Evolutionary conservation across 345 rosid genomes (phyloP).

Genomic region (Lepidium sativum): DNA sequence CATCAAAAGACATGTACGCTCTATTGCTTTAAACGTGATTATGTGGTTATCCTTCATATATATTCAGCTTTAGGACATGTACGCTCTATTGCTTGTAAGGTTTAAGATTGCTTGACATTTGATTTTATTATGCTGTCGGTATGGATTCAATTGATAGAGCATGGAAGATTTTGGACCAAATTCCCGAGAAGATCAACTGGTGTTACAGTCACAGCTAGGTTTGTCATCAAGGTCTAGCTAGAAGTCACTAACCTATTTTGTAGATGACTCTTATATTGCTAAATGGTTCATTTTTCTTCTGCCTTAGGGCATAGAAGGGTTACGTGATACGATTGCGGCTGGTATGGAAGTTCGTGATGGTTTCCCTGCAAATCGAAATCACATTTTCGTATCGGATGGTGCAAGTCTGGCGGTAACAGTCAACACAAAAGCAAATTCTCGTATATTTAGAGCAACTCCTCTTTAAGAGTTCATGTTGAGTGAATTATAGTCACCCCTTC

Average conservation of each 20-base stretch:
- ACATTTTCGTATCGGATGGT: slow-evolving; percentile 93
- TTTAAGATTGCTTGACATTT: too few species aligned
- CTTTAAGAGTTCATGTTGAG: neutral
- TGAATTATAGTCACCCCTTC: neutral
- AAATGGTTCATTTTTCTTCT: neutral
- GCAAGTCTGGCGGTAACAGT: slow-evolving; percentile 78
- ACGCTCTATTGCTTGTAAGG: neutral
- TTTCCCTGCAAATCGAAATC: slow-evolving; percentile 71
- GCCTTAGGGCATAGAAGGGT: slow-evolving; percentile 69
- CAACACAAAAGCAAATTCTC: neutral
- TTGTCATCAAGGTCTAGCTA: neutral
- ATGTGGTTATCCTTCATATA: neutral
- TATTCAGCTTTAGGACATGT: neutral
- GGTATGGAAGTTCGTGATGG: slow-evolving; percentile 94
- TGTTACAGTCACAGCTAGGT: slow-evolving; percentile 98
- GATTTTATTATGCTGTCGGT: slow-evolving; percentile 27
- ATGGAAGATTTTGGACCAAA: slow-evolving; percentile 75
- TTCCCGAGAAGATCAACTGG: slow-evolving; percentile 90
- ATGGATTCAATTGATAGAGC: slow-evolving; percentile 80
- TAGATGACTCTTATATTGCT: neutral
- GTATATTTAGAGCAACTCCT: neutral
- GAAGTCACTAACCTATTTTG: neutral
- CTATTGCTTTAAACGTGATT: neutral
- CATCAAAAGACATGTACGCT: too few species aligned
- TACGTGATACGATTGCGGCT: slow-evolving; percentile 79